phyloP scores from a whole-genome alignment of 441 rosid genomes.

The Gossypium laxum region DNA sequence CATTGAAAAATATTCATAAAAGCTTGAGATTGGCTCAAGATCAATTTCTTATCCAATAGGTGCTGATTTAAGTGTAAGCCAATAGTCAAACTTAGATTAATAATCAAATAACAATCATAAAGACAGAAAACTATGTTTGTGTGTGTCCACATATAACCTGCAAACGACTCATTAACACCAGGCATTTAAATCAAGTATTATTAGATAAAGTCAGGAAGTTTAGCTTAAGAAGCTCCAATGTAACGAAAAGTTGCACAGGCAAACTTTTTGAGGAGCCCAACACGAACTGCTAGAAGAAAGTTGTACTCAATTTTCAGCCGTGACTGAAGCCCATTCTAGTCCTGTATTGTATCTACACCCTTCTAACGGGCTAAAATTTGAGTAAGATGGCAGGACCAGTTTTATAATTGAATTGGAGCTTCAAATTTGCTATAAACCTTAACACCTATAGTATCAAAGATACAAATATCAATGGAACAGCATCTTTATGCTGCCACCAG shows the following conservation, averaged over 20 bases:
- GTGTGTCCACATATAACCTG: not conserved
- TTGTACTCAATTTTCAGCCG: not conserved
- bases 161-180: not conserved
- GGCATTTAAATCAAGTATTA: not conserved
- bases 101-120: not conserved
- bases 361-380: not conserved
- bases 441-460: not conserved
- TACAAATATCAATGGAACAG: not conserved
- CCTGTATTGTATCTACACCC: not conserved
- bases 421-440: not conserved
- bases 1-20: not conserved
- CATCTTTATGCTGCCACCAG: not conserved
- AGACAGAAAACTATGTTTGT: not conserved
- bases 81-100: not conserved
- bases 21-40: not conserved
- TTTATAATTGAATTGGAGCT: not conserved
- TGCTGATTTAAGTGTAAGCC: not conserved
- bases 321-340: not conserved
- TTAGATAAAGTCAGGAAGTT: not conserved
- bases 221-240: not conserved
- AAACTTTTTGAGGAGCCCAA: not conserved
- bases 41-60: not conserved
- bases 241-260: not conserved
- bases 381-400: slow-evolving; percentile 3
- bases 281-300: not conserved